Evolutionary conservation across 2,329 filamentous ascomycete species (phyloP), one percentile per base, ranked within the genome.

Genomic region (Xylariaceae sp.): DNA sequence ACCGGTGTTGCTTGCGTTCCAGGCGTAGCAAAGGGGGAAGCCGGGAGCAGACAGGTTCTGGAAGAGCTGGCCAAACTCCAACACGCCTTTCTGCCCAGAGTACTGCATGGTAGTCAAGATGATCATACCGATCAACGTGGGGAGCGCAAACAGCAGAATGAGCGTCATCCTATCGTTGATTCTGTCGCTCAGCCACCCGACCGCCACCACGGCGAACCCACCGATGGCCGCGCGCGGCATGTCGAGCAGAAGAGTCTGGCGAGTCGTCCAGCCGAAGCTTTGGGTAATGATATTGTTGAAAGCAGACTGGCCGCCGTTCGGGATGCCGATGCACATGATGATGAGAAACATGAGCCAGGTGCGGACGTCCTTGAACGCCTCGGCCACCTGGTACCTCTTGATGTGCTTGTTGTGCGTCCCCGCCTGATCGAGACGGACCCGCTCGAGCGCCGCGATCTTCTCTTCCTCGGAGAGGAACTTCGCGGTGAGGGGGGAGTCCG

Each of bases 211-310:
- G n/a, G n/a, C n/a, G 8, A 23, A 23, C 8, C 21, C 8, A 23
- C 21, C 21, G 21, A 23, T 23, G 21, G 48, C 21, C 2, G 49
- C 47, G 34, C 47, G 45, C 2, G 71, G 63, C 23, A 77, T 63
- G 46, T 68, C 66, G 54, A 75, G 60, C 2, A 77, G 54, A 1
- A 70, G 70, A 4, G 73, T 75, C 2, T 65, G 63, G 5, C 73
- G 57, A 0, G 68, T 67, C 2, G 59, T 61, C 51, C 70, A 77
- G 1, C 71, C 71, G 30, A 73, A 67, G 2, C 70, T 70, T 36
- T 73, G 52, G 43, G 77, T 76, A 31, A 78, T 72, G 31, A 77
- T 58, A 0, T 71, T 75, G 32, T 70, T 70, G 42, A 77, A 78
- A 36, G 73, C 77, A 0, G 63, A 65, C 31, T 77, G 72, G 11